Evolutionary conservation across 305 asterid species (phyloP).

Genomic region (Salvia sclarea): DNA sequence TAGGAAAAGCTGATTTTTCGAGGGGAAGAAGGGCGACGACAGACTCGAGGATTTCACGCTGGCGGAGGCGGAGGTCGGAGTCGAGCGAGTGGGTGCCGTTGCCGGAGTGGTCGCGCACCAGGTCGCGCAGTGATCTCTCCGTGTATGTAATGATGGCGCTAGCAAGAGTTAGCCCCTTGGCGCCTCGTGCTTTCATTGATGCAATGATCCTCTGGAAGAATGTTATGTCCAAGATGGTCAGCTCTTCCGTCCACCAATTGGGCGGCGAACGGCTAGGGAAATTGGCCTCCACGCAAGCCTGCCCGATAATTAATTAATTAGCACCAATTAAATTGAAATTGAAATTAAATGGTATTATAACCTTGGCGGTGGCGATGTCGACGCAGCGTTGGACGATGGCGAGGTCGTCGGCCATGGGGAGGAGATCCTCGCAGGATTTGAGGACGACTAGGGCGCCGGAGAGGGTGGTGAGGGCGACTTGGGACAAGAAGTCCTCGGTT

Average conservation of each 20-base stretch:
- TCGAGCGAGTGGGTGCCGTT: conserved; percentile 41
- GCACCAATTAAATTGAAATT: no score
- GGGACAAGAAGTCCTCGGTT: conserved; percentile 77
- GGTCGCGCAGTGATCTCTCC: conserved; percentile 69
- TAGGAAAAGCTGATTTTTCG: conserved; percentile 74
- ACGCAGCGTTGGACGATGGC: conserved; percentile 69
- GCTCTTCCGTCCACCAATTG: conserved; percentile 99
- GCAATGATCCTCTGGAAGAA: conserved; percentile 66
- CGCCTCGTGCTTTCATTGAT: conserved; percentile 70
- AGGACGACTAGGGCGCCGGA: conserved; percentile 87
- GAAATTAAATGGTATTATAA: no score
- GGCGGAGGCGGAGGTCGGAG: conserved; percentile 49
- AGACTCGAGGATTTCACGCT: conserved; percentile 66
- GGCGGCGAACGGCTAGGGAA: conserved; percentile 95
- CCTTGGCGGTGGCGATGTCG: conserved; percentile 87
- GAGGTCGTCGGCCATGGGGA: conserved; percentile 82
- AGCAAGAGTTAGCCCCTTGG: conserved; percentile 71
- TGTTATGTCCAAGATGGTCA: conserved; percentile 57
- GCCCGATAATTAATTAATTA: no score
- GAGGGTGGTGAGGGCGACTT: conserved; percentile 78
- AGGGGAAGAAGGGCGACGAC: conserved; percentile 65
- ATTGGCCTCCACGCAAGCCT: conserved; percentile 93
- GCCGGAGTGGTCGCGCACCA: conserved; percentile 80
- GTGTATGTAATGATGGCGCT: conserved; percentile 86
- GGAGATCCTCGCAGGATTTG: conserved; percentile 80